These are phyloP conservation scores for Pinus albicaulis DNA, from an alignment of 75 land plant genomes.

Conservation along the genomic window DNA sequence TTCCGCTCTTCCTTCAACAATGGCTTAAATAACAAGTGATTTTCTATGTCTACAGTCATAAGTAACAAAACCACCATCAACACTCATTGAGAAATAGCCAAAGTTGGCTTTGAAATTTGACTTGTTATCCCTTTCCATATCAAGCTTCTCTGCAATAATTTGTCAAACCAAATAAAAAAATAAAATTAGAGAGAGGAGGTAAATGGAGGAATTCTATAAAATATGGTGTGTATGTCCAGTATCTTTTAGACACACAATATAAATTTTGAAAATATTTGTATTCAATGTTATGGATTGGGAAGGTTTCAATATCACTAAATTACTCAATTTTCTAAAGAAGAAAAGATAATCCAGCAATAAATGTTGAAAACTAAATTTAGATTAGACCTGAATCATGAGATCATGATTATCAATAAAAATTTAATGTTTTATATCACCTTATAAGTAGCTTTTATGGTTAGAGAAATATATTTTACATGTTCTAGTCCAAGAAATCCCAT, in stretches of 20 bases:
- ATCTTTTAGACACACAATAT: not conserved
- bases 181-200: not conserved
- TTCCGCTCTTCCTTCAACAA: slow-evolving; percentile 81
- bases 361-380: not conserved
- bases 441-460: not conserved
- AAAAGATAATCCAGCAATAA: not conserved
- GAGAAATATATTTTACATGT: slow-evolving; percentile 40
- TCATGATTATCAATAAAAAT: not conserved
- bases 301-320: not conserved
- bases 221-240: not conserved
- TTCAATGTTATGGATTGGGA: not conserved
- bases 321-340: not conserved
- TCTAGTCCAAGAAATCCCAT: slow-evolving; percentile 99
- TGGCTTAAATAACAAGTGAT: slow-evolving; percentile 97
- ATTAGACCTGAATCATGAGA: not conserved
- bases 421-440: not conserved
- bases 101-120: slow-evolving; percentile 92
- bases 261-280: not conserved
- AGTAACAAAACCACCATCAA: slow-evolving; percentile 92
- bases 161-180: slow-evolving; percentile 17
- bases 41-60: slow-evolving; percentile 96
- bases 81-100: slow-evolving; percentile 71
- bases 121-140: slow-evolving; percentile 67
- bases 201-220: not conserved
- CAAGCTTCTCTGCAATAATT: slow-evolving; percentile 80